Conservation (phyloP, 73 alveolate genomes). For the Paramecium caudatum region DNA sequence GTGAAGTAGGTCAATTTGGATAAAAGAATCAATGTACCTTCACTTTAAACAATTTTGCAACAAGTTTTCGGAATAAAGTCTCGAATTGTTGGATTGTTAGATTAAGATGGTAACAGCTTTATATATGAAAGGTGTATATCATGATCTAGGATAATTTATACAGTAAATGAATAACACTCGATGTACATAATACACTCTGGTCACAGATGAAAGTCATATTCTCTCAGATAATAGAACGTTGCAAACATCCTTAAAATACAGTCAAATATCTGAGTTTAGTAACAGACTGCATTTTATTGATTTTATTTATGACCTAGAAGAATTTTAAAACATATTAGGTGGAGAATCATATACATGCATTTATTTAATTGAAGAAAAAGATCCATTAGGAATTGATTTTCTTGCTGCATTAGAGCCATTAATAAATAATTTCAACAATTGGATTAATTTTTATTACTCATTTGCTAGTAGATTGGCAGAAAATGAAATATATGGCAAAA, state of each 20-base stretch:
- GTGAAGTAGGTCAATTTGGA: conserved; percentile 27
- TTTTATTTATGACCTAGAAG: conserved; percentile 53
- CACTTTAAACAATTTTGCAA: conserved; percentile 2
- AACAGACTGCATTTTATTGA: conserved; percentile 31
- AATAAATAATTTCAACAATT: conserved; percentile 5
- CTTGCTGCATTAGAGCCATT: neutral
- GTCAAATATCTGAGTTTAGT: neutral
- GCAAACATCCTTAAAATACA: neutral
- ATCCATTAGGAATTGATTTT: conserved; percentile 9
- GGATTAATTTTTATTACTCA: conserved; percentile 43
- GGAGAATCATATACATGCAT: conserved; percentile 36
- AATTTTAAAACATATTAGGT: neutral
- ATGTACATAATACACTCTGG: neutral
- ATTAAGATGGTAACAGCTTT: conserved; percentile 42
- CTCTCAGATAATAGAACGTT: neutral
- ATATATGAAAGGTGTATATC: conserved; percentile 29
- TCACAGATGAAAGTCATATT: neutral
- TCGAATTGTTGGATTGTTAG: conserved; percentile 38
- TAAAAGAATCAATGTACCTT: conserved; percentile 17
- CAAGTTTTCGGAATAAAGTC: neutral
- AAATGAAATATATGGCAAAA: neutral
- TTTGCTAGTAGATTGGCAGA: neutral
- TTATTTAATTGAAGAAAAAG: conserved; percentile 42
- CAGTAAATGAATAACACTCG: neutral
- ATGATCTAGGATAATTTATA: conserved; percentile 1